Evolutionary conservation across 2,329 filamentous ascomycete genomes (phyloP), one percentile per base, ranked within the genome.

Genomic region (Fusarium solani-melongenae): DNA sequence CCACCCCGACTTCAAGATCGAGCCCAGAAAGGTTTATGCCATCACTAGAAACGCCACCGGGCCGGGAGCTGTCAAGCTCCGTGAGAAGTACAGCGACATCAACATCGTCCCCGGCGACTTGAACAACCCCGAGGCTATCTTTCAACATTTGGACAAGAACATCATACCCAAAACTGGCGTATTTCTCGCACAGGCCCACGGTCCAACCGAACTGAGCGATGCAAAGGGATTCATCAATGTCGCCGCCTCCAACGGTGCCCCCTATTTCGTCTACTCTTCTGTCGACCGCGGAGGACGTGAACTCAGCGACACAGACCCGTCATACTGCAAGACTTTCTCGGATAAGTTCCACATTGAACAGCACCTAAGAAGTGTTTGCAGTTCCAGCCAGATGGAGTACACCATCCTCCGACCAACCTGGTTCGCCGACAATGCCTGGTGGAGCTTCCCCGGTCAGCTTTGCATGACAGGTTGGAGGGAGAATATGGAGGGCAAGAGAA

Each of bases 231-330:
- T 92, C 6, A 83, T 90, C 41, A 86, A 89, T 58, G 85, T 85
- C 11, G 84, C 88, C 1, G 74, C 88, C 31, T 82, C 83, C 15
- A 78, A 88, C 39, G 83, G 83, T 6, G 85, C 91, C 33, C 82
- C 85, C 36, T 87, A 89, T 74, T 90, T 92, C 70, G 86, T 92
- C 49, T 92, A 91, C 79, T 88, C 86, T 2, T 90, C 87, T 41
- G 89, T 92, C 14, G 91, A 92, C 66, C 89, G 91, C n/a, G 89
- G 89, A 31, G 89, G 90, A 33, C 86, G 88, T 41, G 81, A 81
- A 90, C 80, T 92, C 90, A 81, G 83, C 27, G 76, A 78, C 17
- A 53, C 46, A 2, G 76, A 78, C 27, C 72, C 76, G 12, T 78
- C 76, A 1, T 76, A 78, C 38, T 69, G 75, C 73, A 77, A 77